Evolutionary conservation across 2,329 filamentous ascomycete genomes (phyloP).

Genomic region (Blastomyces silverae): DNA sequence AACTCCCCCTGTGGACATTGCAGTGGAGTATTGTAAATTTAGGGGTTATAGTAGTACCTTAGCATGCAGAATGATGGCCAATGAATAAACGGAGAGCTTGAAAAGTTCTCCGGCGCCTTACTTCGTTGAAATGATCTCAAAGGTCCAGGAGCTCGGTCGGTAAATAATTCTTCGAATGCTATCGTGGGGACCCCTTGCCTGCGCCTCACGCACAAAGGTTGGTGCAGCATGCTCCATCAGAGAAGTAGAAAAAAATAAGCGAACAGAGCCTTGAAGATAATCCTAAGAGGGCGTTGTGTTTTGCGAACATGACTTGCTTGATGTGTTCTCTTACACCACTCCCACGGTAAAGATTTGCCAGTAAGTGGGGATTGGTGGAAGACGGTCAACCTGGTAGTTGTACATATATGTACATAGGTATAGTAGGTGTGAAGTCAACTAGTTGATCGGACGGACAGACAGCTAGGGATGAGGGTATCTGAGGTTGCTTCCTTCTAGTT

Average conservation of each 20-base stretch:
- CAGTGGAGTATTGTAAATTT: background rate
- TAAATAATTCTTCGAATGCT: background rate
- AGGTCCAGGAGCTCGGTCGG: background rate
- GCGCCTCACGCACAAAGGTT: background rate
- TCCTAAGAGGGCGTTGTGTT: background rate
- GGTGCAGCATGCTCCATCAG: background rate
- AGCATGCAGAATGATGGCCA: too few relatives aligned
- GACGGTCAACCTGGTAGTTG: background rate
- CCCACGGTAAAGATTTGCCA: too few relatives aligned
- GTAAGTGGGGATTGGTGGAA: background rate
- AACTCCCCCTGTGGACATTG: too few relatives aligned
- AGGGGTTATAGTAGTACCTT: background rate
- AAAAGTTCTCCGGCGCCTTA: too few relatives aligned
- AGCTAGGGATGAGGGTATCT: background rate
- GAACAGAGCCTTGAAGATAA: background rate
- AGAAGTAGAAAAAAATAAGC: background rate
- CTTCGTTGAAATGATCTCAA: background rate
- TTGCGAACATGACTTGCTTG: background rate
- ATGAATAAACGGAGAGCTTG: too few relatives aligned
- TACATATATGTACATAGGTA: background rate
- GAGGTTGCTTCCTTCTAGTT: background rate
- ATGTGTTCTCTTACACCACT: too few relatives aligned
- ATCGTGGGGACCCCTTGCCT: background rate
- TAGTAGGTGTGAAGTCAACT: background rate
- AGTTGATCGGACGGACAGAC: background rate